A percentile compares a stretch with the other conserved stretches of the same genome.
These are phyloP conservation scores for Globisporangium perplexum DNA, from an alignment of 352 stramenopile species.

Conservation along the genomic window DNA sequence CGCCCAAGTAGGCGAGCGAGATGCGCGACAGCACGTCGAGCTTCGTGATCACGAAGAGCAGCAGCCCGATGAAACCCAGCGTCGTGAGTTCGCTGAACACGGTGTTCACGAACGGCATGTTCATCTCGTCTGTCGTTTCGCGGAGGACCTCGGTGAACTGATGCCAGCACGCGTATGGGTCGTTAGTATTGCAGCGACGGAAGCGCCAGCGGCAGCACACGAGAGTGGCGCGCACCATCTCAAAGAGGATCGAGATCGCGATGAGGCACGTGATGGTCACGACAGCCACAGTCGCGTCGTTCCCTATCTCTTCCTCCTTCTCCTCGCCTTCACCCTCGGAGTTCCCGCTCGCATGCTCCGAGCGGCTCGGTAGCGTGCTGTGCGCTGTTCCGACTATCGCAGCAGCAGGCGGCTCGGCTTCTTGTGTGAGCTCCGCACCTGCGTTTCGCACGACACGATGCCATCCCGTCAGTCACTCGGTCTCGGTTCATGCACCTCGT, in stretches of 20 bases:
- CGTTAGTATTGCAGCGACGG: too few relatives aligned
- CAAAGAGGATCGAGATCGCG: conserved; percentile 59
- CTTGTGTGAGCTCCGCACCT: conserved; percentile 1
- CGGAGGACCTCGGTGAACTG: conserved; percentile 30
- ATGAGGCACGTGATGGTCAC: conserved; percentile 58
- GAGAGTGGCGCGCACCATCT: conserved; percentile 18
- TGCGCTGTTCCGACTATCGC: neutral
- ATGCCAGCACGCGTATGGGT: too few relatives aligned
- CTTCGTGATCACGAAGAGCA: conserved; percentile 65
- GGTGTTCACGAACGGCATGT: conserved; percentile 69
- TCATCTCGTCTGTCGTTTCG: conserved; percentile 58
- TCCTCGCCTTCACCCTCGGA: conserved; percentile 3
- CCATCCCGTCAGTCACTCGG: too few relatives aligned
- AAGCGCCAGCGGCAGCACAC: too few relatives aligned
- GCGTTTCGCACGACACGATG: neutral
- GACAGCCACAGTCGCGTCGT: conserved; percentile 32
- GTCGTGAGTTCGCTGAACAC: conserved; percentile 69
- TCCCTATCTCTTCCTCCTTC: conserved; percentile 12
- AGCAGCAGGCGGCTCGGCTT: conserved; percentile 3
- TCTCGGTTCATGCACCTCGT: neutral
- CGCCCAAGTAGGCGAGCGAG: conserved; percentile 34
- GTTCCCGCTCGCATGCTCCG: neutral
- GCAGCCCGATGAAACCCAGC: conserved; percentile 59
- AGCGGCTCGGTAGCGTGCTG: neutral
- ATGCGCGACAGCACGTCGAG: conserved; percentile 45